These are phyloP conservation scores for Vitellaria paradoxa DNA, from an alignment of 179 eudicot genomes.

Conservation along the genomic window DNA sequence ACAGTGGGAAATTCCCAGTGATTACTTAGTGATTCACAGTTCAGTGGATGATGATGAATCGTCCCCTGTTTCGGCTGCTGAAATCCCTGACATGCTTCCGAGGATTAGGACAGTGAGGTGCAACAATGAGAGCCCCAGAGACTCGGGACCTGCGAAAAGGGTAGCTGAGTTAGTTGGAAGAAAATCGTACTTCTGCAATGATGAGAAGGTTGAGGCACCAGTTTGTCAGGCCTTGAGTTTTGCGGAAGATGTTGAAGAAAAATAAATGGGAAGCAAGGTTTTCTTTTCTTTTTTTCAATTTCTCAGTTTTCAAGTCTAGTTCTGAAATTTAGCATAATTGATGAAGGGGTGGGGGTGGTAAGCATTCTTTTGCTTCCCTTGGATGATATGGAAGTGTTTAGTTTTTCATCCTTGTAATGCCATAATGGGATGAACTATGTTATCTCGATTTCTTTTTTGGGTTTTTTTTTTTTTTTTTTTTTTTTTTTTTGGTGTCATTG, in stretches of 20 bases:
- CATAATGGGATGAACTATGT: constrained; percentile 7
- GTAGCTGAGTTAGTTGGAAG: constrained; percentile 63
- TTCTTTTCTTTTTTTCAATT: constrained; percentile 15
- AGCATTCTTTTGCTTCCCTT: constrained; percentile 36
- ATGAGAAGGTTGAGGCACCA: constrained; percentile 36
- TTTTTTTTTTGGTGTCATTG: no score
- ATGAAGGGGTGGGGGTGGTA: constrained; percentile 11
- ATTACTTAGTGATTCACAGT: constrained; percentile 31
- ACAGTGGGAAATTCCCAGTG: constrained; percentile 58
- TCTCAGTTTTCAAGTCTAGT: neutral
- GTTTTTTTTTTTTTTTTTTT: neutral
- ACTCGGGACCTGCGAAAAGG: constrained; percentile 77
- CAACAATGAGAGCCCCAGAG: constrained; percentile 55
- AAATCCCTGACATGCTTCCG: constrained; percentile 51
- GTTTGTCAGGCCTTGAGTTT: constrained; percentile 58
- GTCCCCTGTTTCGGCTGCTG: constrained; percentile 29
- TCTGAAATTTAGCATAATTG: neutral
- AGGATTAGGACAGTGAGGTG: constrained; percentile 47
- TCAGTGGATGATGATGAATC: constrained; percentile 28
- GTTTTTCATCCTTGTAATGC: constrained; percentile 3
- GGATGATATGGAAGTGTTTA: neutral
- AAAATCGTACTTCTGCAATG: constrained; percentile 46
- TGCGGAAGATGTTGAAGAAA: constrained; percentile 42
- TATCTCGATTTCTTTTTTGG: constrained; percentile 3
- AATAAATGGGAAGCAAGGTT: constrained; percentile 15